Conservation (phyloP, 1,139 yeast genomes). For the Geotrichum siamense region DNA sequence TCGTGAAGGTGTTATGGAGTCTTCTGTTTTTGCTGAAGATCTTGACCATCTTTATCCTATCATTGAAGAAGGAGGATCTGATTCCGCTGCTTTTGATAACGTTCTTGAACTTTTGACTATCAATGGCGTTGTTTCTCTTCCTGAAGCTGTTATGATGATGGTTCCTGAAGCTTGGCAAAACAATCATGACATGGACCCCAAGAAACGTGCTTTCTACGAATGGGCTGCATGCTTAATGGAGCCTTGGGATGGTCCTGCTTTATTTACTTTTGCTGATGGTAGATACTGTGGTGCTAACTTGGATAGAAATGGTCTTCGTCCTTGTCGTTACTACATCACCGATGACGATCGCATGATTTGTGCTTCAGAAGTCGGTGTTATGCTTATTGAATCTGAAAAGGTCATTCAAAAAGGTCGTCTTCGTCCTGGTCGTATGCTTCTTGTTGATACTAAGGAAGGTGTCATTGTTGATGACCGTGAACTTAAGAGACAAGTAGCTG, state of each 20-base stretch:
- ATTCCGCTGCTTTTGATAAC: constrained; percentile 97
- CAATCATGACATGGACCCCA: constrained; percentile 77
- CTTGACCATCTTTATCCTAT: constrained; percentile 87
- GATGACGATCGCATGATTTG: constrained; percentile 93
- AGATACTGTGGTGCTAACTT: constrained; percentile 97
- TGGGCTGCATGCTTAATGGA: constrained; percentile 99
- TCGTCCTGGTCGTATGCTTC: constrained; percentile 93
- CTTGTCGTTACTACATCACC: constrained; percentile 94
- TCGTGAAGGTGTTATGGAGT: constrained; percentile 93
- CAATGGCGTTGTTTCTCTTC: constrained; percentile 85
- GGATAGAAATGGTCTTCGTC: constrained; percentile 96
- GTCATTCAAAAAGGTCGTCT: constrained; percentile 87
- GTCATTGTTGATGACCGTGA: constrained; percentile 89
- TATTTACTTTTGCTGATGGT: constrained; percentile 94
- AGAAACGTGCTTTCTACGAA: constrained; percentile 89
- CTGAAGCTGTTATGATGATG: constrained; percentile 95
- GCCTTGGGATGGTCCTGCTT: constrained; percentile 99
- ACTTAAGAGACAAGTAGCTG: constrained; percentile 73
- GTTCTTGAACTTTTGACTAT: constrained; percentile 86
- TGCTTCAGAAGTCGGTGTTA: constrained; percentile 97
- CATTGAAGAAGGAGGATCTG: constrained; percentile 98
- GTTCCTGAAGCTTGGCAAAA: constrained; percentile 99
- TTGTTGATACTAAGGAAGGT: constrained; percentile 91
- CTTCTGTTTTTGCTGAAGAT: constrained; percentile 82
- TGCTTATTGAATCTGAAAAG: constrained; percentile 76